phyloP scores from a whole-genome alignment of 805 yeast species.

The Saccharomycopsis fodiens region DNA sequence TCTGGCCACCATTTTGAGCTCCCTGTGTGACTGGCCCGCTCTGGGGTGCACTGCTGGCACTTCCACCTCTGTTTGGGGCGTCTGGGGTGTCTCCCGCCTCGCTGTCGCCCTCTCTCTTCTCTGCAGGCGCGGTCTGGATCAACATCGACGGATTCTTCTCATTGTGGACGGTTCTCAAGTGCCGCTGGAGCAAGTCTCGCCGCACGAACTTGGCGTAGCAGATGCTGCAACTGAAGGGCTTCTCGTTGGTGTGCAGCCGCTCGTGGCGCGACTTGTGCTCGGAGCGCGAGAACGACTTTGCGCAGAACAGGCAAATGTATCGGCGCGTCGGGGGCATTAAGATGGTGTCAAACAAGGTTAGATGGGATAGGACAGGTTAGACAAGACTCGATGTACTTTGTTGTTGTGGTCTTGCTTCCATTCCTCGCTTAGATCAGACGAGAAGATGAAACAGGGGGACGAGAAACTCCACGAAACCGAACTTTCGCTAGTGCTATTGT shows the following conservation, averaged over 20 bases:
- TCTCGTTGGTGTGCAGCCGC: conserved; percentile 70
- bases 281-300: conserved; percentile 70
- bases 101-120: not conserved
- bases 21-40: not conserved
- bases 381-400: too few species aligned
- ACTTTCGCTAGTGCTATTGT: too few species aligned
- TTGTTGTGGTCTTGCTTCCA: too few species aligned
- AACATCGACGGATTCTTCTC: conserved; percentile 17
- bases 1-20: conserved; percentile 14
- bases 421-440: too few species aligned
- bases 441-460: too few species aligned
- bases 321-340: conserved; percentile 45
- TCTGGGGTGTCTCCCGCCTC: not conserved
- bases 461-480: too few species aligned
- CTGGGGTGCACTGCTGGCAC: not conserved
- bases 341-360: too few species aligned
- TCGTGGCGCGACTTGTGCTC: conserved; percentile 77
- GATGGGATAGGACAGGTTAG: too few species aligned
- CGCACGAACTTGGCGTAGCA: conserved; percentile 72
- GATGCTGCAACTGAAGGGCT: conserved; percentile 67
- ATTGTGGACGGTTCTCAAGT: conserved; percentile 66
- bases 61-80: not conserved
- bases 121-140: conserved; percentile 9
- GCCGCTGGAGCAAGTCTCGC: conserved; percentile 69
- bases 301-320: conserved; percentile 73